These are phyloP conservation scores for Rhododendron ferrugineum DNA, from an alignment of 148 eudicot genomes.

Conservation along the genomic window DNA sequence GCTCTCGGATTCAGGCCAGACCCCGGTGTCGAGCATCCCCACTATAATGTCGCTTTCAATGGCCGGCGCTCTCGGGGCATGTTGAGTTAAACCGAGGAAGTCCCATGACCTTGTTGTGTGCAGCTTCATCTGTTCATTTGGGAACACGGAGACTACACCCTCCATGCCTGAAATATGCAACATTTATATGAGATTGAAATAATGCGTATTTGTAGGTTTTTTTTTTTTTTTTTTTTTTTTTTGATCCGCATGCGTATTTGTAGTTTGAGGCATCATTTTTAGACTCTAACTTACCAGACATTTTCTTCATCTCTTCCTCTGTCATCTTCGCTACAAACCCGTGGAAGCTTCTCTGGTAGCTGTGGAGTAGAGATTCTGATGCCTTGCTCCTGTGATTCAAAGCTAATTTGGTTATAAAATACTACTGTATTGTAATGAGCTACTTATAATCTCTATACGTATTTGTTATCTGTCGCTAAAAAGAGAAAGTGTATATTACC, in stretches of 20 bases:
- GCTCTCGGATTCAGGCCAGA: constrained; percentile 1
- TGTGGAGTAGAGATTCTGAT: constrained; percentile 17
- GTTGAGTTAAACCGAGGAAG: background rate
- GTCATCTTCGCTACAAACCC: constrained; percentile 27
- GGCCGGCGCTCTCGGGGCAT: background rate
- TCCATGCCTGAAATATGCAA: background rate
- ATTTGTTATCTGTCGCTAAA: too few relatives aligned
- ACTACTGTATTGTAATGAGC: background rate
- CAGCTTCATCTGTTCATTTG: background rate
- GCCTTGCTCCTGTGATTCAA: constrained; percentile 12
- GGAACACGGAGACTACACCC: constrained; percentile 1
- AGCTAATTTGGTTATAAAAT: background rate
- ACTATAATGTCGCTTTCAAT: background rate
- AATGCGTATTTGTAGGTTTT: background rate
- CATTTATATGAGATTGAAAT: background rate
- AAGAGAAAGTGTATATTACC: background rate
- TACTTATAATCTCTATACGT: background rate
- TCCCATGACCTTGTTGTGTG: constrained; percentile 7
- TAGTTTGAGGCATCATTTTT: background rate
- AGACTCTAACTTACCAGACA: constrained; percentile 14
- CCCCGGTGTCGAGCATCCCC: background rate
- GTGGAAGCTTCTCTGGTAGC: constrained; percentile 26
- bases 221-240: too few relatives aligned
- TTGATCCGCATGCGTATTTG: too few relatives aligned
- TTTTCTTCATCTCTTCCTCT: constrained; percentile 7